phyloP scores from a whole-genome alignment of 2,329 filamentous ascomycete species.

The Aureobasidium lini region DNA sequence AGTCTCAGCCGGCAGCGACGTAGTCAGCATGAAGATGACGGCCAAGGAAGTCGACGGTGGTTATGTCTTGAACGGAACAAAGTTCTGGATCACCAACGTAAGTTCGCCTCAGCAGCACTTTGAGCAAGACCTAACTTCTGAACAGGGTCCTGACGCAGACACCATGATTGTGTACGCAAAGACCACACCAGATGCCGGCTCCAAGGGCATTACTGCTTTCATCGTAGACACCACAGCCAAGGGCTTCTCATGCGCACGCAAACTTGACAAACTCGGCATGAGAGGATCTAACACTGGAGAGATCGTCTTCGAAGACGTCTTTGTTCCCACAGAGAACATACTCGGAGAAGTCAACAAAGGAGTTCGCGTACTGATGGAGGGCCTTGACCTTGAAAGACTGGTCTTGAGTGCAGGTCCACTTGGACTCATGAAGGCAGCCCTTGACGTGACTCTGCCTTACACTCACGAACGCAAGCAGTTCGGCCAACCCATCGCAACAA shows the following conservation, averaged over 20 bases:
- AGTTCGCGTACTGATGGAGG: slow-evolving; percentile 90
- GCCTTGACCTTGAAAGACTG: slow-evolving; percentile 85
- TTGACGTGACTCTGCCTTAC: slow-evolving; percentile 83
- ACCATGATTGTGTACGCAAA: slow-evolving; percentile 95
- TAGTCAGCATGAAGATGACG: slow-evolving; percentile 88
- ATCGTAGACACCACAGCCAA: slow-evolving; percentile 65
- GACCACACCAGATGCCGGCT: slow-evolving; percentile 69
- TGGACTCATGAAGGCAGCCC: slow-evolving; percentile 85
- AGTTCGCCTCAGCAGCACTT: slow-evolving; percentile 15
- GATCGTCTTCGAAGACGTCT: slow-evolving; percentile 82
- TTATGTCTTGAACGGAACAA: slow-evolving; percentile 77
- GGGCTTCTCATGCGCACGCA: slow-evolving; percentile 80
- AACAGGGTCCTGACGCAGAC: slow-evolving; percentile 74
- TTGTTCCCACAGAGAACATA: slow-evolving; percentile 75
- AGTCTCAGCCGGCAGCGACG: slow-evolving; percentile 82
- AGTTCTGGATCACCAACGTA: slow-evolving; percentile 99
- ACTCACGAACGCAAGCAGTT: slow-evolving; percentile 88
- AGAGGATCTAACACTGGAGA: slow-evolving; percentile 94
- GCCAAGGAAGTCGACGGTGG: slow-evolving; percentile 77
- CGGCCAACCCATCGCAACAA: slow-evolving; percentile 74
- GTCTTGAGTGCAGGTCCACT: slow-evolving; percentile 86
- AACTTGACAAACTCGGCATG: slow-evolving; percentile 98
- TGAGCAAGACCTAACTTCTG: not conserved
- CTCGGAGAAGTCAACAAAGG: slow-evolving; percentile 75
- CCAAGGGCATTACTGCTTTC: slow-evolving; percentile 93